A percentile compares a stretch with the other conserved stretches of the same genome.
These are phyloP conservation scores for Rhinocladiella similis DNA, from an alignment of 2,329 filamentous ascomycete species.

Conservation along the genomic window DNA sequence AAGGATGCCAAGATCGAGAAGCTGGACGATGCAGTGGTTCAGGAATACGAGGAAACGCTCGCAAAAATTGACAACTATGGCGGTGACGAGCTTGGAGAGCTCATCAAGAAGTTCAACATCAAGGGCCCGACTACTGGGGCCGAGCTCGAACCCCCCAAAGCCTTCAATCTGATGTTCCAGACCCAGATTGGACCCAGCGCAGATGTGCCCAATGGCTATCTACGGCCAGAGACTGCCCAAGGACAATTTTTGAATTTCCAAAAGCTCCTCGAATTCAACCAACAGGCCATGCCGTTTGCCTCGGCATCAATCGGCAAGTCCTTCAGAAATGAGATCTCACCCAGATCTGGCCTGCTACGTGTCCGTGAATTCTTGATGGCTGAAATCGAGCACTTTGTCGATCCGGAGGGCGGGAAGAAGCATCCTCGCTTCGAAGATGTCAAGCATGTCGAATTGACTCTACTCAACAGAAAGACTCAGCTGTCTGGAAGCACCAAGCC, in stretches of 20 bases:
- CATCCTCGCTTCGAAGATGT: conserved; percentile 86
- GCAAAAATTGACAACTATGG: conserved; percentile 96
- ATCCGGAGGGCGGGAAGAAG: conserved; percentile 92
- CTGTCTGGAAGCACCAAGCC: conserved; percentile 79
- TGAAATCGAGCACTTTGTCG: conserved; percentile 98
- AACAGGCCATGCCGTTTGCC: conserved; percentile 92
- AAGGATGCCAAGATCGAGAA: conserved; percentile 77
- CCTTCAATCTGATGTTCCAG: conserved; percentile 99
- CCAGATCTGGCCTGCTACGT: conserved; percentile 82
- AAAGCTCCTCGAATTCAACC: conserved; percentile 95
- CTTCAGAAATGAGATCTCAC: conserved; percentile 97
- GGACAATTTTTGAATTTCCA: conserved; percentile 97
- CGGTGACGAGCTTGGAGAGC: conserved; percentile 77
- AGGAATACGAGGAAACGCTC: conserved; percentile 88
- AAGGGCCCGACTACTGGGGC: conserved; percentile 80
- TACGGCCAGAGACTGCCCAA: conserved; percentile 94
- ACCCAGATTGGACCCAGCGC: conserved; percentile 91
- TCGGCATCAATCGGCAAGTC: conserved; percentile 97
- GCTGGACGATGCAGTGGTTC: conserved; percentile 79
- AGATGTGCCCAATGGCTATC: conserved; percentile 73
- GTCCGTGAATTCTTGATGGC: conserved; percentile 99
- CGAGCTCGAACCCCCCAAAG: conserved; percentile 75
- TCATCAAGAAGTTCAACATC: conserved; percentile 91
- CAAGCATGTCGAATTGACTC: conserved; percentile 75
- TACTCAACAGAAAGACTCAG: conserved; percentile 84